Evolutionary conservation across 495 filamentous ascomycete species (phyloP).

Genomic region (Penicillium canescens): DNA sequence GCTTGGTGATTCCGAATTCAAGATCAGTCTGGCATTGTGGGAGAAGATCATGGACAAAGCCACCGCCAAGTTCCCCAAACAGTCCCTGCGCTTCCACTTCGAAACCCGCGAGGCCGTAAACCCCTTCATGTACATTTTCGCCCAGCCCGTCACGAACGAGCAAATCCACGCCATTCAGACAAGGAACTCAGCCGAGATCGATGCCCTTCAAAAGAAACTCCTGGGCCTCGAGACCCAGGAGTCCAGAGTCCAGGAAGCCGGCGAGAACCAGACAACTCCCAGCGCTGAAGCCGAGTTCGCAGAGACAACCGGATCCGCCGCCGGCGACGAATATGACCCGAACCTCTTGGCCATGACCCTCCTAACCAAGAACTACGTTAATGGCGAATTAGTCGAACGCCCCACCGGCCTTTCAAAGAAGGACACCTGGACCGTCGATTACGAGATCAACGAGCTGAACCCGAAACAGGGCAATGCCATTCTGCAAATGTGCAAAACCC

Average conservation of each 20-base stretch:
- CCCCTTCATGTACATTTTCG: slow-evolving; percentile 86
- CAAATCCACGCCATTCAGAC: slow-evolving; percentile 74
- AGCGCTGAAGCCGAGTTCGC: slow-evolving; percentile 6
- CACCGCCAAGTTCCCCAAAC: slow-evolving; percentile 66
- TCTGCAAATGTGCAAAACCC: slow-evolving; percentile 46
- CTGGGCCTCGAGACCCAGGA: slow-evolving; percentile 23
- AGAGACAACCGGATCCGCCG: not conserved
- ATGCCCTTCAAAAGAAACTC: slow-evolving; percentile 67
- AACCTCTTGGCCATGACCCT: slow-evolving; percentile 66
- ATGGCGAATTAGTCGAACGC: slow-evolving; percentile 61
- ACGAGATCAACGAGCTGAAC: slow-evolving; percentile 62
- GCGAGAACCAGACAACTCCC: not conserved
- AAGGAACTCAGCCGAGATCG: slow-evolving; percentile 57
- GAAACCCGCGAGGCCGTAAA: slow-evolving; percentile 65
- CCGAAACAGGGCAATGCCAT: slow-evolving; percentile 28
- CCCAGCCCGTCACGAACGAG: slow-evolving; percentile 74
- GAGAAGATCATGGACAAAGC: slow-evolving; percentile 76
- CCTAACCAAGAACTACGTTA: slow-evolving; percentile 70
- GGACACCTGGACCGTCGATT: slow-evolving; percentile 76
- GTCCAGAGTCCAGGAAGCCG: not conserved
- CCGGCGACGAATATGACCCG: not conserved
- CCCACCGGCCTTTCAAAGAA: slow-evolving; percentile 48
- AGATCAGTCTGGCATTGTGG: slow-evolving; percentile 71
- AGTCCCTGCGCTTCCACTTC: slow-evolving; percentile 80
- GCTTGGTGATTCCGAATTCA: slow-evolving; percentile 88